Evolutionary conservation across 2,329 filamentous ascomycete species (phyloP), one percentile per base, ranked within the genome.

Genomic region (Aureobasidium sp.): DNA sequence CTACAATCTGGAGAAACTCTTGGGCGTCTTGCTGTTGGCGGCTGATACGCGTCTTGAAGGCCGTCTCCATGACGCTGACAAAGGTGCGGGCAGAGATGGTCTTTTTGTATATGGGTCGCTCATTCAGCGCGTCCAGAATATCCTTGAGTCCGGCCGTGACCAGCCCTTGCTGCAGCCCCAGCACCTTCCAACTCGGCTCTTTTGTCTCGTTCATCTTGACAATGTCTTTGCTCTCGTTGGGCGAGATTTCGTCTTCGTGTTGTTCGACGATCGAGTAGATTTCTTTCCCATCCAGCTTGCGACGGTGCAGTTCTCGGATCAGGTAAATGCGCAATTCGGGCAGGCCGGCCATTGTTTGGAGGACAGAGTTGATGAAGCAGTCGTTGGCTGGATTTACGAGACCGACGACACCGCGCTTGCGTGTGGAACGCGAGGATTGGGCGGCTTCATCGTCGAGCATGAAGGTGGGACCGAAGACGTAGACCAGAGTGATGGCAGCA

Each of bases 391-490:
- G 84, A 70, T 98, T 98, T 50, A 78, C 77, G 54, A 97, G 78
- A 34, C 93, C 93, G 53, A 97, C 90, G 38, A 94, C 88, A 55
- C 88, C 87, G 66, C 88, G 91, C 70, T 90, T 93, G 61, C 87
- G 83, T 58, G 73, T 72, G 55, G 78, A 79, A 57, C 69, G 72
- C 53, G 79, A 80, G 57, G 70, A 74, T 55, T 70, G 72, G 21
- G 76, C 74, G 48, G 84, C 79, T 54, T 93, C 86, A 65, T 85
- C 83, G 71, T 98, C 91, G 68, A 97, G 85, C 63, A 95, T 88
- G 70, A 91, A 97, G 49, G 90, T 97, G n/a, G 93, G 93, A 7
- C 86, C 90, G 71, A 98, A 97, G 62, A 97, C 91, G 71, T 97
- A 98, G 68, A 97, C 88, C 55, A 97, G 81, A 27, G 93, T 91